A percentile compares a stretch with the other conserved stretches of the same genome.
Evolutionary conservation across 345 rosid genomes (phyloP).

Genomic region (Eutrema yunnanense): DNA sequence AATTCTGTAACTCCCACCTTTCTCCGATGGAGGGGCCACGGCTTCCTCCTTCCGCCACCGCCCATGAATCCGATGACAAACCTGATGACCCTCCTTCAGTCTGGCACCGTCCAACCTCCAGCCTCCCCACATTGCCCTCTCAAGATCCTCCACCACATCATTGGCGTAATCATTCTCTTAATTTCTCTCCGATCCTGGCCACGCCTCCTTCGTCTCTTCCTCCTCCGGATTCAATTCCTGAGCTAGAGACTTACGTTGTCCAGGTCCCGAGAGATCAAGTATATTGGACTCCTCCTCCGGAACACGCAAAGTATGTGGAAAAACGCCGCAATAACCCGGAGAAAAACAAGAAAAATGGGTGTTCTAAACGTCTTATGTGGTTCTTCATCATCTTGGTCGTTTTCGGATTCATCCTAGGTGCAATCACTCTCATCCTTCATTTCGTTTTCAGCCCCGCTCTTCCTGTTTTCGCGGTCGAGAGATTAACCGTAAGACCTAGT

Average conservation of each 20-base stretch:
- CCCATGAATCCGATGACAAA: constrained; percentile 13
- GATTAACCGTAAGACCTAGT: neutral
- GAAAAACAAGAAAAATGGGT: neutral
- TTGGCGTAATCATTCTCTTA: constrained; percentile 27
- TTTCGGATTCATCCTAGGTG: constrained; percentile 15
- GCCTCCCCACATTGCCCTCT: constrained; percentile 21
- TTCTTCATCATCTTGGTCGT: constrained; percentile 17
- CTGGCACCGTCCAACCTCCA: constrained; percentile 29
- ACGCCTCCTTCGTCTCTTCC: constrained; percentile 13
- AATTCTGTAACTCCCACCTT: constrained; percentile 35
- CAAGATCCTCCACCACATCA: constrained; percentile 22
- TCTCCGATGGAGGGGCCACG: constrained; percentile 56
- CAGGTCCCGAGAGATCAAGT: constrained; percentile 68
- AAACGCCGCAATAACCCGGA: constrained; percentile 26
- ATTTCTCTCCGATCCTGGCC: neutral
- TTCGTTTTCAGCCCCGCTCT: constrained; percentile 12
- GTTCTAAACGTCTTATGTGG: constrained; percentile 21
- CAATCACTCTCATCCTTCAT: neutral
- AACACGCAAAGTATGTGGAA: constrained; percentile 45
- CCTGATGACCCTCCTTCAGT: constrained; percentile 16
- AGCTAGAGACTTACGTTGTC: constrained; percentile 43
- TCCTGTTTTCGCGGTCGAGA: constrained; percentile 10
- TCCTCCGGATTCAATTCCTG: constrained; percentile 3
- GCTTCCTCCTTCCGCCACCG: constrained; percentile 31
- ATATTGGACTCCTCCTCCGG: constrained; percentile 55